Conservation (phyloP, 768 basidiomycete species). For the Mycena chlorophos region DNA sequence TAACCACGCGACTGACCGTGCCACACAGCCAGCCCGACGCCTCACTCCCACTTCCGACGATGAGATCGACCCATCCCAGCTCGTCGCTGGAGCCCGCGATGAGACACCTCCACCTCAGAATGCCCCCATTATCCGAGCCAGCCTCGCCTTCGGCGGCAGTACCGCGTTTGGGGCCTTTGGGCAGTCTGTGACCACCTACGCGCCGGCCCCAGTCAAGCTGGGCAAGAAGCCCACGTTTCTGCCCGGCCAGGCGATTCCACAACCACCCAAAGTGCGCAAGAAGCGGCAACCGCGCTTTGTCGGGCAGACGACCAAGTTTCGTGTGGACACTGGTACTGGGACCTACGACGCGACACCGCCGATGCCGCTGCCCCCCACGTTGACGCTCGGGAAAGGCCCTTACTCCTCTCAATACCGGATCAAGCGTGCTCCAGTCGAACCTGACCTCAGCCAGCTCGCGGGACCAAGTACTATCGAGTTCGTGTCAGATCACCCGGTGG, state of each 20-base stretch:
- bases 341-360: slow-evolving; percentile 36
- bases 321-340: slow-evolving; percentile 35
- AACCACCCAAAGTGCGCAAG: background rate
- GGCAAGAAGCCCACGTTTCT: slow-evolving; percentile 40
- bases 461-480: too few species aligned
- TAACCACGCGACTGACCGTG: slow-evolving; percentile 4
- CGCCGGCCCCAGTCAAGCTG: slow-evolving; percentile 20
- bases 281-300: background rate
- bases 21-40: slow-evolving; percentile 43
- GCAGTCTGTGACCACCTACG: background rate
- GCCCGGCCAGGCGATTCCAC: slow-evolving; percentile 41
- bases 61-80: slow-evolving; percentile 37
- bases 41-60: slow-evolving; percentile 58
- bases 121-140: slow-evolving; percentile 50
- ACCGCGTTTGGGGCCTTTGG: background rate
- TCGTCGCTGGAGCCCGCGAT: slow-evolving; percentile 35
- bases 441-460: too few species aligned
- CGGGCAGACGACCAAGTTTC: slow-evolving; percentile 34
- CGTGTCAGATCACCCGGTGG: background rate
- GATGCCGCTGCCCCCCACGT: slow-evolving; percentile 28
- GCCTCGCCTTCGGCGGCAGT: background rate
- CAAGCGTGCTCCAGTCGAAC: background rate
- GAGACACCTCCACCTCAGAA: slow-evolving; percentile 50
- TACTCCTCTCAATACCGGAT: slow-evolving; percentile 44
- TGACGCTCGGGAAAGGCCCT: slow-evolving; percentile 37